phyloP scores from a whole-genome alignment of 768 basidiomycete genomes.

The Cubamyces lactineus region DNA sequence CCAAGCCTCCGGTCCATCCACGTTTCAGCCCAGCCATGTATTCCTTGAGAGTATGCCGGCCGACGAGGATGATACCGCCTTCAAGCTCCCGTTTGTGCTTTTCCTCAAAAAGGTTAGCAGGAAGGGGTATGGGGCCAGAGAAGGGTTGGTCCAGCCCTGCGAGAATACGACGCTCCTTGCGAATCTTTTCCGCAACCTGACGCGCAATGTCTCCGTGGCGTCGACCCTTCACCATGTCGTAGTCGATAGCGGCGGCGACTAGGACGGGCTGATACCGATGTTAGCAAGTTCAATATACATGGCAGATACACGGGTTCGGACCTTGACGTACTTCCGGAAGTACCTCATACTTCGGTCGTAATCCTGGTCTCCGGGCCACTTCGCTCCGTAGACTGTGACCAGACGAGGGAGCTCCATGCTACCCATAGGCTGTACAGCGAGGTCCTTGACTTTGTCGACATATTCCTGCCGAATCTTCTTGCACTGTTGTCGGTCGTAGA shows the following conservation, averaged over 20 bases:
- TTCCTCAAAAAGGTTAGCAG: conserved; percentile 55
- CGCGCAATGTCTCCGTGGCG: conserved; percentile 85
- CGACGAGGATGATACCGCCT: conserved; percentile 87
- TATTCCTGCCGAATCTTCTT: conserved; percentile 77
- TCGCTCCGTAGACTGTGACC: conserved; percentile 83
- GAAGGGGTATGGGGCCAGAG: conserved; percentile 47
- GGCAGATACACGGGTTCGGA: conserved; percentile 42
- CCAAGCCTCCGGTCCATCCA: conserved; percentile 81
- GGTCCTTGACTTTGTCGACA: conserved; percentile 73
- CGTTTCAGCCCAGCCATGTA: conserved; percentile 84
- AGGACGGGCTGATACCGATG: conserved; percentile 73
- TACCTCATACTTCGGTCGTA: conserved; percentile 80
- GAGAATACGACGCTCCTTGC: conserved; percentile 66
- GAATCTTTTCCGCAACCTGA: conserved; percentile 73
- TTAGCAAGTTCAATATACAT: conserved; percentile 15
- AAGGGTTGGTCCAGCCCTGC: conserved; percentile 63
- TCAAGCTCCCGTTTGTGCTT: conserved; percentile 62
- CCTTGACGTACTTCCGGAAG: conserved; percentile 98
- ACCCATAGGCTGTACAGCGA: conserved; percentile 70
- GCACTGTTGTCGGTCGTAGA: conserved; percentile 87
- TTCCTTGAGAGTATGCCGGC: conserved; percentile 92
- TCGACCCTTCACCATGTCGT: conserved; percentile 78
- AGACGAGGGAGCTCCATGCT: conserved; percentile 72
- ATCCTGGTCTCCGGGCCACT: conserved; percentile 96
- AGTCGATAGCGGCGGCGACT: conserved; percentile 94